phyloP scores from a whole-genome alignment of 306 rosid genomes.

The Canavalia gladiata region DNA sequence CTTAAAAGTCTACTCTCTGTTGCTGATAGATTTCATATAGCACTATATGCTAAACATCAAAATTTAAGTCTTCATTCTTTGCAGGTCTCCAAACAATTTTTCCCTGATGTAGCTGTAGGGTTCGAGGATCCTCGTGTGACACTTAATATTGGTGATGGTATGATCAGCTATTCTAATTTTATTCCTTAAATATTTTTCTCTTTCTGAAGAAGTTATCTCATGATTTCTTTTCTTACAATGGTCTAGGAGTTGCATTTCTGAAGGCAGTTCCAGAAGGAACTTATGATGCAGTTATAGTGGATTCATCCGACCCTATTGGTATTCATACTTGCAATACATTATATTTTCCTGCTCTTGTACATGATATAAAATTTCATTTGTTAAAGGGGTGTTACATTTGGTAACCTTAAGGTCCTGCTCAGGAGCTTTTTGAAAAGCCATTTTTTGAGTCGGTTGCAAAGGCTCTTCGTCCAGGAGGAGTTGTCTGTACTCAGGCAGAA shows the following conservation, averaged over 20 bases:
- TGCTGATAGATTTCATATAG: conserved; percentile 27
- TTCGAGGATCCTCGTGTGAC: conserved; percentile 87
- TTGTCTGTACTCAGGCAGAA: conserved; percentile 96
- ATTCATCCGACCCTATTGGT: conserved; percentile 99
- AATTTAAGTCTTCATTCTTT: conserved; percentile 31
- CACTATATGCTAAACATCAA: neutral
- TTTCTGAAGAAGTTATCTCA: conserved; percentile 30
- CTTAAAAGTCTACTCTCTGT: neutral
- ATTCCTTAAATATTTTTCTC: neutral
- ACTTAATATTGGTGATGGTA: conserved; percentile 94
- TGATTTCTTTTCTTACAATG: conserved; percentile 44
- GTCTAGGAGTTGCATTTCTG: conserved; percentile 92
- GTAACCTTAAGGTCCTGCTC: conserved; percentile 86
- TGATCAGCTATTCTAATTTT: conserved; percentile 34
- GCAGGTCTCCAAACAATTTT: conserved; percentile 88
- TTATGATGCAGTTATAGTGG: conserved; percentile 96
- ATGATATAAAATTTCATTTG: conserved; percentile 20
- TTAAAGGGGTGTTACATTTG: conserved; percentile 37
- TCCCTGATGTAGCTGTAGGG: conserved; percentile 90
- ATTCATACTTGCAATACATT: conserved; percentile 27
- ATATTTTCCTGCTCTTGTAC: neutral
- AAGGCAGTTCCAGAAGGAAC: conserved; percentile 86
- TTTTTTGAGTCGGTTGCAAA: conserved; percentile 80
- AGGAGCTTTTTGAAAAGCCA: conserved; percentile 97
- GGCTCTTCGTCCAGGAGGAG: conserved; percentile 99